Evolutionary conservation across 192 early-diverging fungal genomes (phyloP).

Genomic region (Gryganskiella cystojenkinii): DNA sequence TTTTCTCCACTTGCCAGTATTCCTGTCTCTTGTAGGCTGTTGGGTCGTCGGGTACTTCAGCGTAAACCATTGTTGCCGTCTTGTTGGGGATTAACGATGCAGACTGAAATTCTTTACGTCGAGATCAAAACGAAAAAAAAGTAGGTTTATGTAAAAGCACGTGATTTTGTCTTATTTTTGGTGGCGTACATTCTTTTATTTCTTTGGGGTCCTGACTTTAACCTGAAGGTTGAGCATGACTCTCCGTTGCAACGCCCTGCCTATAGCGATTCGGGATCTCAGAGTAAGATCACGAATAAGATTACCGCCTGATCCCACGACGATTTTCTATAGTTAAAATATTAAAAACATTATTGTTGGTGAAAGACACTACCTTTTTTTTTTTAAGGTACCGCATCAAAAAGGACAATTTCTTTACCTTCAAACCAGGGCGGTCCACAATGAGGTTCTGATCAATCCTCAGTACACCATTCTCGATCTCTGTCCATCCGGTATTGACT

Average conservation of each 20-base stretch:
- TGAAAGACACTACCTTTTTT: no score
- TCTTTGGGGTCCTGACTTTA: slow-evolving; percentile 53
- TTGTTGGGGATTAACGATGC: not conserved
- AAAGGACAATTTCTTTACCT: slow-evolving; percentile 21
- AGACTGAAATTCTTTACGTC: not conserved
- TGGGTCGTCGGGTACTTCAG: slow-evolving; percentile 69
- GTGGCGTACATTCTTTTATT: not conserved
- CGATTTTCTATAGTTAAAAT: slow-evolving; percentile 56
- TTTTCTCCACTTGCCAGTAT: slow-evolving; percentile 68
- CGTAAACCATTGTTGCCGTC: slow-evolving; percentile 31
- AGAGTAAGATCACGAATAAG: slow-evolving; percentile 56
- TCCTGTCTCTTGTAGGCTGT: slow-evolving; percentile 77
- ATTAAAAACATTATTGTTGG: not conserved
- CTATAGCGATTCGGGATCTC: slow-evolving; percentile 48
- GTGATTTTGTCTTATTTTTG: not conserved
- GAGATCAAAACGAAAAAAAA: not conserved
- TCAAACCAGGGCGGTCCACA: slow-evolving; percentile 57
- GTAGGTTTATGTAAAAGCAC: not conserved
- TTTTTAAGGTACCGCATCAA: no score
- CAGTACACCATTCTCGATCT: slow-evolving; percentile 49
- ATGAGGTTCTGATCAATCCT: slow-evolving; percentile 66
- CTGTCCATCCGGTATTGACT: slow-evolving; percentile 68
- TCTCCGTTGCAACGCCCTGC: slow-evolving; percentile 51
- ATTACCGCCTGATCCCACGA: slow-evolving; percentile 59
- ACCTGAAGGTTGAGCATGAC: slow-evolving; percentile 63